These are phyloP conservation scores for Puccinia coronata DNA, from an alignment of 1,284 basidiomycete species.

Conservation along the genomic window DNA sequence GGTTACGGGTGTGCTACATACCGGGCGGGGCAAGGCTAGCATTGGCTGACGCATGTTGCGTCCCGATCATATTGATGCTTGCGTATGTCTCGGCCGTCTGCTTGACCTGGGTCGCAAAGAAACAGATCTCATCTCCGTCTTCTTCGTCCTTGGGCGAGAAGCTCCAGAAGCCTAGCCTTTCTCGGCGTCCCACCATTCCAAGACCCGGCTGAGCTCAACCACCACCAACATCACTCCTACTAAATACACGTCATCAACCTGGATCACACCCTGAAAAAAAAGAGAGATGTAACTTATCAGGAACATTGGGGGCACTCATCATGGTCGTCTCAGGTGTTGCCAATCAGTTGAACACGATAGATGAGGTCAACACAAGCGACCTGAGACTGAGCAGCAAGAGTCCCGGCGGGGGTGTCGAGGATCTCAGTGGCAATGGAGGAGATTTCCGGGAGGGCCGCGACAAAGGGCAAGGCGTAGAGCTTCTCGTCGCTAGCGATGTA, in stretches of 20 bases:
- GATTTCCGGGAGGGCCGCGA: slow-evolving; percentile 85
- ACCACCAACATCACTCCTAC: slow-evolving; percentile 76
- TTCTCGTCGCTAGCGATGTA: slow-evolving; percentile 43
- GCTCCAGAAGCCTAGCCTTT: slow-evolving; percentile 99
- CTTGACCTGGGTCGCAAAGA: slow-evolving; percentile 82
- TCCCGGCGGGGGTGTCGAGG: slow-evolving; percentile 81
- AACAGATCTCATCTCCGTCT: slow-evolving; percentile 72
- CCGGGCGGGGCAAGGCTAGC: too few relatives aligned
- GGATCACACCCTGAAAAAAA: background rate
- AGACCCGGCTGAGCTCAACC: slow-evolving; percentile 88
- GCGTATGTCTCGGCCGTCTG: slow-evolving; percentile 53
- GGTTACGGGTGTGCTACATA: too few relatives aligned
- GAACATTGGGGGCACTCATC: slow-evolving; percentile 96
- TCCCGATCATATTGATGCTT: slow-evolving; percentile 1
- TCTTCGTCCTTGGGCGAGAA: slow-evolving; percentile 76
- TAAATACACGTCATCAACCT: background rate
- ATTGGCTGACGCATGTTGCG: too few relatives aligned
- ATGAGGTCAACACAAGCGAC: slow-evolving; percentile 88
- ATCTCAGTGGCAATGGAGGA: slow-evolving; percentile 94
- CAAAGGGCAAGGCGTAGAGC: slow-evolving; percentile 70
- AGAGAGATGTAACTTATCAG: slow-evolving; percentile 82
- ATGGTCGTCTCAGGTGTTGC: slow-evolving; percentile 90
- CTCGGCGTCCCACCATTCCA: slow-evolving; percentile 99
- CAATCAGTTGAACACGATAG: slow-evolving; percentile 83
- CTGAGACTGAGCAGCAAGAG: slow-evolving; percentile 82